Evolutionary conservation across 2,329 filamentous ascomycete species (phyloP).

Genomic region (Aspergillus calidoustus): DNA sequence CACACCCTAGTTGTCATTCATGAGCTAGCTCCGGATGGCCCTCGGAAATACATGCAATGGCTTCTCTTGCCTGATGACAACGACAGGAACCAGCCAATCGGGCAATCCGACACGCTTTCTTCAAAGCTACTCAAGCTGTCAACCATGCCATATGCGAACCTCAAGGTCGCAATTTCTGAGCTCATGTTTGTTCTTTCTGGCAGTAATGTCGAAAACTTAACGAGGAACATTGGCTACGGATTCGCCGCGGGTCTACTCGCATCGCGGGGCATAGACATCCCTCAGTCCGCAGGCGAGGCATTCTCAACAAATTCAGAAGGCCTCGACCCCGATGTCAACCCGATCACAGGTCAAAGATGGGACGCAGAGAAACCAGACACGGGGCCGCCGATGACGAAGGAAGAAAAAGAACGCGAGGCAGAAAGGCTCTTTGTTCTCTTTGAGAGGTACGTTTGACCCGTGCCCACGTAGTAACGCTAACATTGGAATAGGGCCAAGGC

Average conservation of each 20-base stretch:
- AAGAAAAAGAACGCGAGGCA: conserved; percentile 90
- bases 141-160: conserved; percentile 72
- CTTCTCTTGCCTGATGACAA: conserved; percentile 75
- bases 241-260: conserved; percentile 90
- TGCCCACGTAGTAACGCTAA: conserved; percentile 22
- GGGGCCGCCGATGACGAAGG: conserved; percentile 77
- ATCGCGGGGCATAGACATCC: conserved; percentile 79
- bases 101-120: conserved; percentile 73
- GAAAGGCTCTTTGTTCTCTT: conserved; percentile 89
- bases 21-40: conserved; percentile 66
- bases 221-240: conserved; percentile 92
- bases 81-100: conserved; percentile 78
- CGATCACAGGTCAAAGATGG: conserved; percentile 82
- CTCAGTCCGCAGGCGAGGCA: conserved; percentile 66
- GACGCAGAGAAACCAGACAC: conserved; percentile 67
- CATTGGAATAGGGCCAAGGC: conserved; percentile 60
- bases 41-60: conserved; percentile 66
- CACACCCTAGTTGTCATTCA: conserved; percentile 74
- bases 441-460: conserved; percentile 65
- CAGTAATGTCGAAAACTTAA: conserved; percentile 76
- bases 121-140: conserved; percentile 78
- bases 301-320: conserved; percentile 44
- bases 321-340: conserved; percentile 63
- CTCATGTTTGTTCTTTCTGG: conserved; percentile 87
- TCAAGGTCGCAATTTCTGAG: conserved; percentile 75